Conservation (phyloP, 805 yeast species). For the Kockiozyma suomiensis region DNA sequence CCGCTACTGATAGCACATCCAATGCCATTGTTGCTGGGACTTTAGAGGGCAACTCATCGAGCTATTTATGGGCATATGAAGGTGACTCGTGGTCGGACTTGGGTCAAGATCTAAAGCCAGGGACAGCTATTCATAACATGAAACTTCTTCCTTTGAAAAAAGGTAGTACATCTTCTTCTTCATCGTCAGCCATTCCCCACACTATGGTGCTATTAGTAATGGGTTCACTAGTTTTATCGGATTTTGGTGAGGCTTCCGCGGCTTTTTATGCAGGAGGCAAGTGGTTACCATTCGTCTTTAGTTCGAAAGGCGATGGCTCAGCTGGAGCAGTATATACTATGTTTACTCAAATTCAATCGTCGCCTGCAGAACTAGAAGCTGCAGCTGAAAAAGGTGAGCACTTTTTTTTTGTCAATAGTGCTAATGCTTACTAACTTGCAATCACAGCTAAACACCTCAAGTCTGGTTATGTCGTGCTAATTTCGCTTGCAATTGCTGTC, state of each 20-base stretch:
- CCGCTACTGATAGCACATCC: constrained; percentile 44
- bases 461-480: constrained; percentile 67
- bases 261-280: constrained; percentile 65
- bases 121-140: constrained; percentile 51
- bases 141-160: constrained; percentile 46
- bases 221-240: constrained; percentile 55
- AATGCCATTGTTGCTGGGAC: constrained; percentile 52
- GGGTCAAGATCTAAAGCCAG: constrained; percentile 36
- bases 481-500: constrained; percentile 67
- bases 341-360: constrained; percentile 39
- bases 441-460: constrained; percentile 41
- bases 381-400: background rate
- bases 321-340: constrained; percentile 40
- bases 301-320: constrained; percentile 43
- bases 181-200: constrained; percentile 44
- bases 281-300: constrained; percentile 68
- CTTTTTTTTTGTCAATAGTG: background rate
- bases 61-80: constrained; percentile 42
- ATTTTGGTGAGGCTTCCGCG: constrained; percentile 59
- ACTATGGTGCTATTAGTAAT: constrained; percentile 56
- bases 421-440: background rate
- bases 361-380: constrained; percentile 19
- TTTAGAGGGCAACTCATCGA: constrained; percentile 47
- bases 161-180: constrained; percentile 39
- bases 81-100: constrained; percentile 33